Base-by-base conservation (phyloP, 2,329 filamentous ascomycete species). In the Alternaria metachromatica region DNA sequence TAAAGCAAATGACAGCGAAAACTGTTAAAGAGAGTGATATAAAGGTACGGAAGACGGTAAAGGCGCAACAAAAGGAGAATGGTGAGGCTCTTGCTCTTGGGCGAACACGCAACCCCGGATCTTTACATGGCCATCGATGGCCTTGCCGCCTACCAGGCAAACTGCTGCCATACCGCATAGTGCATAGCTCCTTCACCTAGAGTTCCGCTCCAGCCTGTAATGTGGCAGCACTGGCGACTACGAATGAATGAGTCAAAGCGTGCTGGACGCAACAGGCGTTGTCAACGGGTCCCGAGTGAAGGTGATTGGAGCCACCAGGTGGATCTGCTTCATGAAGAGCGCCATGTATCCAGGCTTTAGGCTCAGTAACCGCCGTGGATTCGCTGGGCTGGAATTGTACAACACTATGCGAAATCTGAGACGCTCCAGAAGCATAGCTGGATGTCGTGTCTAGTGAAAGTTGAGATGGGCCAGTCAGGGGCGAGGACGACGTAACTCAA, bases 351-450 rank as follows among this genome's bases (percentile, higher is more conserved):
- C 65, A 69, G 70, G 55, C 59, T 70, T 68, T 71, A 74, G 70
- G 71, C 72, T 75, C 70, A 66, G 63, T 78, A 80, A 72, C 70
- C 77, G 77, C 77, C 73, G 63, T 70, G 71, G 74, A 80, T 78
- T 78, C 74, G 78, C 72, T 78, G 70, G 68, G 56, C 53, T 61
- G 67, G 66, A 73, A 69, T 75, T 78, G 74, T 74, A 73, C 72
- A 68, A 76, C 73, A 69, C 68, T 72, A 72, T 69, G 69, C 65
- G 65, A 72, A 61, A 75, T 72, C 72, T 76, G 77, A 80, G 76
- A 79, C 78, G 77, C 72, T 73, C 68, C 67, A 73, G 70, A 73
- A 64, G 68, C 65, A 58, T 66, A 69, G 65, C 63, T 74, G 67
- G 73, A 70, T 54, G 70, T 76, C 67, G 72, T 73, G 71, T 74